Percentiles rank a stretch among this genome's conserved stretches.
Conservation (phyloP, 352 stramenopile species). For the Globisporangium radiosum region DNA sequence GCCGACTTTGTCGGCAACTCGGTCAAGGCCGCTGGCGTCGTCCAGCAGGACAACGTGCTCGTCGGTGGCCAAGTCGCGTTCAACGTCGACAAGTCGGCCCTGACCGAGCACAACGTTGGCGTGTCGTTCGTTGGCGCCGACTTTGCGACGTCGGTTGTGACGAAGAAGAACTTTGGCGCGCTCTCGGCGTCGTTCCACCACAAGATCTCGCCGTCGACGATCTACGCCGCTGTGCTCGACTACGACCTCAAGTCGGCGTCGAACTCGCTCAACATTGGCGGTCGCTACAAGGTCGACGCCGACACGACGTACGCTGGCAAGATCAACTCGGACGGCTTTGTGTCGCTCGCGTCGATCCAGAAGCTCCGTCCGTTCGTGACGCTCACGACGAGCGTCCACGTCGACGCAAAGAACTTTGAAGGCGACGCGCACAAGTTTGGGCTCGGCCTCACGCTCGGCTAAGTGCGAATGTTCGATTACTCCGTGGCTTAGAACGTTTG, state of each 20-base stretch:
- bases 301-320: constrained; percentile 82
- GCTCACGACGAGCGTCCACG: constrained; percentile 78
- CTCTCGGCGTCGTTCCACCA: constrained; percentile 81
- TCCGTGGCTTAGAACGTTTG: neutral
- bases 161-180: constrained; percentile 85
- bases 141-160: constrained; percentile 74
- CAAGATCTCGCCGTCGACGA: constrained; percentile 70
- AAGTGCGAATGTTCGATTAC: constrained; percentile 18
- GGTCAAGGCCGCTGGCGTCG: constrained; percentile 56
- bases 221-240: constrained; percentile 85
- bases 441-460: constrained; percentile 81
- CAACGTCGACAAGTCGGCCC: constrained; percentile 71
- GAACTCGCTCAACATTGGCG: constrained; percentile 76
- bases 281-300: constrained; percentile 76
- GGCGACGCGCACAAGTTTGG: constrained; percentile 89
- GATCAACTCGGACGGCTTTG: constrained; percentile 81
- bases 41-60: constrained; percentile 73
- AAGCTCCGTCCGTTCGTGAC: constrained; percentile 83
- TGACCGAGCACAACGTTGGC: constrained; percentile 80
- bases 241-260: constrained; percentile 83
- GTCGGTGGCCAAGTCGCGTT: constrained; percentile 66
- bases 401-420: constrained; percentile 90
- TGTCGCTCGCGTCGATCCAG: constrained; percentile 79
- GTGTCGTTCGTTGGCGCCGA: constrained; percentile 71
- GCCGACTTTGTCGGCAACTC: constrained; percentile 53